phyloP scores from a whole-genome alignment of 106 monocot species.

The Dioscorea dumetorum region DNA sequence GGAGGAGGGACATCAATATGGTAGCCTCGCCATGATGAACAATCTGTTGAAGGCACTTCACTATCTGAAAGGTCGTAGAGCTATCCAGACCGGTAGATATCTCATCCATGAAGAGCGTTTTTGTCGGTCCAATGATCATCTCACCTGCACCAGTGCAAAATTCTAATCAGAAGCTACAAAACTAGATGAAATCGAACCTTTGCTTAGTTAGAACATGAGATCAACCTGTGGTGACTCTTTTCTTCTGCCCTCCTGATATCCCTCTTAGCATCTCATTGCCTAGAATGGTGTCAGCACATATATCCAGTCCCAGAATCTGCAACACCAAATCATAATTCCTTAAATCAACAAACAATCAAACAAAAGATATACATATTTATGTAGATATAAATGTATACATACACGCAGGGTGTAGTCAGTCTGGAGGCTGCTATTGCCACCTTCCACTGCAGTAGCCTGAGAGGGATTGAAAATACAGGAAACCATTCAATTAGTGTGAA shows the following conservation, averaged over 20 bases:
- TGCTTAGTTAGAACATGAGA: not conserved
- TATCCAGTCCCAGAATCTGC: constrained; percentile 63
- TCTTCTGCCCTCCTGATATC: constrained; percentile 60
- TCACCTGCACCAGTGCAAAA: not conserved
- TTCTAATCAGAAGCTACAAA: not conserved
- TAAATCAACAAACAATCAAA: not conserved
- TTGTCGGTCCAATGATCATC: not conserved
- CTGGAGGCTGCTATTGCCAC: not conserved
- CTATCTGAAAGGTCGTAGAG: not conserved
- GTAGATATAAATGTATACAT: not conserved
- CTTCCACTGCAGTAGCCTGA: constrained; percentile 3
- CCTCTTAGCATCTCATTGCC: constrained; percentile 58
- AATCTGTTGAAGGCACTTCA: not conserved
- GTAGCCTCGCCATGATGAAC: not conserved
- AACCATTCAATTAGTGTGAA: not conserved
- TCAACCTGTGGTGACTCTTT: constrained; percentile 56
- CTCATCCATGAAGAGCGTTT: not conserved
- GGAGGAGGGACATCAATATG: not conserved
- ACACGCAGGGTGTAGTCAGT: not conserved
- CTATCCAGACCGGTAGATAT: not conserved
- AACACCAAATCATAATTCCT: not conserved
- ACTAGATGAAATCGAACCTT: not conserved
- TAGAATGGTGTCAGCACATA: constrained; percentile 45
- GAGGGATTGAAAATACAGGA: not conserved
- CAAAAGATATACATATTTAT: not conserved